Evolutionary conservation across 1,284 basidiomycete species (phyloP), one percentile per base, ranked within the genome.

Genomic region (Apiotrichum siamense): DNA sequence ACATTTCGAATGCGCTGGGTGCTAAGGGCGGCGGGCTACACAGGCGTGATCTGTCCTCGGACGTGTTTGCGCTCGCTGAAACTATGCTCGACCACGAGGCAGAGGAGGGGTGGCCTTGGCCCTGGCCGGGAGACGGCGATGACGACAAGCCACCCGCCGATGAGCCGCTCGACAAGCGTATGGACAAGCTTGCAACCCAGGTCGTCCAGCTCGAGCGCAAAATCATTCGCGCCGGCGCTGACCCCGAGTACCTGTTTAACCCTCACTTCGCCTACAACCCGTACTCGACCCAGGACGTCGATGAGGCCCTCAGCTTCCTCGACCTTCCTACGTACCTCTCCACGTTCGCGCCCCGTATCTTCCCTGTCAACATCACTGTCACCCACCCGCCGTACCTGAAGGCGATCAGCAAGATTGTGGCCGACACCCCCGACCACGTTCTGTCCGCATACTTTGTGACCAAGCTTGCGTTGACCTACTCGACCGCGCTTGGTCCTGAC

Each of bases 181-280:
- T 83, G 17, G 78, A 77, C 29, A 79, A 80, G 50, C 77, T 93
- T 5, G 86, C 92, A 0, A 80, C 80, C 59, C 75, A 82, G 31
- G 84, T 97, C 24, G 79, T 97, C 57, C 74, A 79, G 29, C 86
- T 97, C 55, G 94, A 98, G 75, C 79, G 79, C 47, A 77, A 81
- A 60, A 75, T 98, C n/a, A 88, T 90, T 0, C 76, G 83, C 48
- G 86, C 87, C 7, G 88, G 85, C 52, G 78, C 90, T 38, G 89
- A 92, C 62, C 77, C 85, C 78, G 88, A 77, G 80, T 68, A 75
- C 52, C 65, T 79, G 39, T 73, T 68, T 54, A 77, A 97, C 67
- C 94, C 93, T 0, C 77, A 89, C 49, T 84, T 79, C 41, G 87
- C 88, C 0, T 97, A 98, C 77, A 97, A 98, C 71, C 91, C 91